Evolutionary conservation across 2,329 filamentous ascomycete species (phyloP).

Genomic region (Colletotrichum gloeosporioides): DNA sequence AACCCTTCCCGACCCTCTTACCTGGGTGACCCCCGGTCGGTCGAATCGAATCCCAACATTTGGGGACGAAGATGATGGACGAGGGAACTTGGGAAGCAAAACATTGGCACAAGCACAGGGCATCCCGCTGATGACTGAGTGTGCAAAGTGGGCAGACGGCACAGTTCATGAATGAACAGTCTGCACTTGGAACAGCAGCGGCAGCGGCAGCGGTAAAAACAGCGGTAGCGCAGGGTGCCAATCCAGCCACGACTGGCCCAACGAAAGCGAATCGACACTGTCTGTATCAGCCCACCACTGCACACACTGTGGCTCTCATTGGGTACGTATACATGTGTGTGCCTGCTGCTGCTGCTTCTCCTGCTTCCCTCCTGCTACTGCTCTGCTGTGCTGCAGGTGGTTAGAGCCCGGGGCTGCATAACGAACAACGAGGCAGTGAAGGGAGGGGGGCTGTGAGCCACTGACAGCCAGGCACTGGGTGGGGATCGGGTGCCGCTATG

Average conservation of each 20-base stretch:
- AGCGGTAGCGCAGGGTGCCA: not conserved
- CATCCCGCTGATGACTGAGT: not conserved
- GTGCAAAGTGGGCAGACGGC: not conserved
- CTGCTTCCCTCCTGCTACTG: not conserved
- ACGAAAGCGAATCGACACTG: not conserved
- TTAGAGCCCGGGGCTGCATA: slow-evolving; percentile 20
- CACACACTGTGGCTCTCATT: not conserved
- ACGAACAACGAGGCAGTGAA: slow-evolving; percentile 17
- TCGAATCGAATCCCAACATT: slow-evolving; percentile 13
- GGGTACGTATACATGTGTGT: not conserved
- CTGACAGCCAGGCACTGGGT: slow-evolving; percentile 8
- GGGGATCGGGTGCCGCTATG: slow-evolving; percentile 1
- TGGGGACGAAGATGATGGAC: not conserved
- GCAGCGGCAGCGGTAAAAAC: not conserved
- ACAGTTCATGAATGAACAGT: not conserved
- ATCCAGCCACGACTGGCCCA: not conserved
- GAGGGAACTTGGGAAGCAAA: not conserved
- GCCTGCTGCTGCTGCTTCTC: not conserved
- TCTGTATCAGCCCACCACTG: not conserved
- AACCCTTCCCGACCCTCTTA: slow-evolving; percentile 12
- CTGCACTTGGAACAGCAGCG: not conserved
- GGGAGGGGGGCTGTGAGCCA: not conserved
- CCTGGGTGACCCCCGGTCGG: not conserved
- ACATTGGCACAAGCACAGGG: not conserved
- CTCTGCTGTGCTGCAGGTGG: slow-evolving; percentile 5